These are phyloP conservation scores for Psophocarpus tetragonolobus DNA, from an alignment of 306 rosid genomes.

Conservation along the genomic window DNA sequence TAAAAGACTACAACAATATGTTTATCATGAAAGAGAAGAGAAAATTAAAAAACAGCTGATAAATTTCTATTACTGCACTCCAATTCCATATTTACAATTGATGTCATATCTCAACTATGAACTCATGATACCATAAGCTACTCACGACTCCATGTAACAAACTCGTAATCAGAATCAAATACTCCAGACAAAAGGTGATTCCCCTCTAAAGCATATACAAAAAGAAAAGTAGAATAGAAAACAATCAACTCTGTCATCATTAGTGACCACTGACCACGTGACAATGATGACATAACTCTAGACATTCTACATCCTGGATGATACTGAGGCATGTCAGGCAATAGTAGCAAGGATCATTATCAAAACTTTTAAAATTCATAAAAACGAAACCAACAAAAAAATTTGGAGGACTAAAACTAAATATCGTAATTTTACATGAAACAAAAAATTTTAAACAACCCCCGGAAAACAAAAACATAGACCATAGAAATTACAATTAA, in stretches of 20 bases:
- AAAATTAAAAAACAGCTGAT: neutral
- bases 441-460: neutral
- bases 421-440: too few relatives aligned
- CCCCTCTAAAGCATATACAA: neutral
- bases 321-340: neutral
- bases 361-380: neutral
- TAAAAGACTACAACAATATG: neutral
- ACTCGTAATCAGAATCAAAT: constrained; percentile 4
- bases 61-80: neutral
- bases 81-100: constrained; percentile 6
- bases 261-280: too few relatives aligned
- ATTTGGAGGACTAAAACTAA: neutral
- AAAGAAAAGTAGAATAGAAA: too few relatives aligned
- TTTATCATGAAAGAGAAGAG: neutral
- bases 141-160: neutral
- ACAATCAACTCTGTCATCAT: too few relatives aligned
- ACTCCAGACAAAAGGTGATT: neutral
- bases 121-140: neutral
- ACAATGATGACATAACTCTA: too few relatives aligned
- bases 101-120: constrained; percentile 3
- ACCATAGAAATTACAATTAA: neutral
- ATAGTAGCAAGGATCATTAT: neutral
- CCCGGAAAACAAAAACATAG: neutral
- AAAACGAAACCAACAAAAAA: neutral
- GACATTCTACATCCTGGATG: neutral